Conservation (phyloP, 371 early-diverging fungal genomes). For the Actinomortierella wolfii region DNA sequence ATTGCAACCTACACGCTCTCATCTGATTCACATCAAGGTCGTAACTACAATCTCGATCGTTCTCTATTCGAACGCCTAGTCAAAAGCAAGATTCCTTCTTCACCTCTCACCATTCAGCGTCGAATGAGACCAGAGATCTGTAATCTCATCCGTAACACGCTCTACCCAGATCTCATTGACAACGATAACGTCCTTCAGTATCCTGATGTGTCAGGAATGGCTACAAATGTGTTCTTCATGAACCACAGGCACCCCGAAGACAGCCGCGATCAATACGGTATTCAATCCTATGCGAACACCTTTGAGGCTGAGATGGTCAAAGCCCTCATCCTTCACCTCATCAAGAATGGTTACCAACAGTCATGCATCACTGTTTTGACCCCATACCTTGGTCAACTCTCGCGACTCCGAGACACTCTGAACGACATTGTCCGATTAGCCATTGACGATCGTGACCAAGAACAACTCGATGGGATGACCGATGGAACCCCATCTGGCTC, state of each 20-base stretch:
- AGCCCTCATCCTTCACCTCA: slow-evolving; percentile 51
- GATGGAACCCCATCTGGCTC: too few species aligned
- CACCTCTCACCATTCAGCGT: slow-evolving; percentile 64
- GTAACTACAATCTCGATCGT: slow-evolving; percentile 55
- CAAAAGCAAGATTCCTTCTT: slow-evolving; percentile 50
- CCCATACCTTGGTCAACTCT: slow-evolving; percentile 57
- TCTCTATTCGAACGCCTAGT: slow-evolving; percentile 78
- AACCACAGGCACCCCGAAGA: slow-evolving; percentile 50
- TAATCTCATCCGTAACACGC: slow-evolving; percentile 51
- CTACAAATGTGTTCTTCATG: slow-evolving; percentile 51
- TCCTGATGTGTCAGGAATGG: slow-evolving; percentile 52
- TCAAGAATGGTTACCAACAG: slow-evolving; percentile 58
- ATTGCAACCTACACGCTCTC: slow-evolving; percentile 44
- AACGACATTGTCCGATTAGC: slow-evolving; percentile 20
- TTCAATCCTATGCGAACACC: slow-evolving; percentile 48
- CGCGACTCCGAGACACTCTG: slow-evolving; percentile 48
- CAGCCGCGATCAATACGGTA: slow-evolving; percentile 22
- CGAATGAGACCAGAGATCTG: slow-evolving; percentile 80
- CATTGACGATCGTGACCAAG: slow-evolving; percentile 49
- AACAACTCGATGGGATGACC: slow-evolving; percentile 34
- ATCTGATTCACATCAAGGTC: slow-evolving; percentile 34
- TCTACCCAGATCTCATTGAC: slow-evolving; percentile 46
- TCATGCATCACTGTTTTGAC: slow-evolving; percentile 60
- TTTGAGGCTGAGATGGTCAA: slow-evolving; percentile 53
- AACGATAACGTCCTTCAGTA: slow-evolving; percentile 27